Evolutionary conservation across 179 eudicot species (phyloP), one percentile per base, ranked within the genome.

Genomic region (Beta macrorhiza): DNA sequence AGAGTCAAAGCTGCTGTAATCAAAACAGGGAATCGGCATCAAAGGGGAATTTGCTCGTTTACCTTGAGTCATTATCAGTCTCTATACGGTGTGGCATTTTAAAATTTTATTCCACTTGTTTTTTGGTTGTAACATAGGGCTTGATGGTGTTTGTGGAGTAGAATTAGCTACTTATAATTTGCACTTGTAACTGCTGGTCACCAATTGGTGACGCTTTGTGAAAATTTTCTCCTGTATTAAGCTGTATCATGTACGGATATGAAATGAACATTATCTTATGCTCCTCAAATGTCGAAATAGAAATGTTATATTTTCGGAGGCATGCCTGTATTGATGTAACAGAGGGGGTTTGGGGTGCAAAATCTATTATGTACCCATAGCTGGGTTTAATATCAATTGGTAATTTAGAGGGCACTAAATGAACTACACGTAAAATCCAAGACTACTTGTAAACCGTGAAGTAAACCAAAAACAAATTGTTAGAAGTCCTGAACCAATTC

Each of bases 181-280:
- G 76, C 69, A 75, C 72, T 42, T 61, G n/a, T 71, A 78, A 37
- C 57, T 4, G 45, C 22, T 25, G 22, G 13, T 72, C 82, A 58
- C 70, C 70, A 47, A 79, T 62, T 72, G 82, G 70, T 79, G 82
- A 47, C 71, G 72, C 16, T 37, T 76, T 76, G 80, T 51, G 80
- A 72, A 76, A 76, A 51, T 1, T 59, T 59, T 78, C 44, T 57
- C 65, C 44, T 49, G 42, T 51, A 72, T 25, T 22, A 72, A 8
- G 58, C 15, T 72, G 75, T 72, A 51, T 72, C 75, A 49, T 72
- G 58, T 49, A 49, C 59, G 17, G 58, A 52, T 52, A 20, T 17
- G 74, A 45, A 16, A 44, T 69, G 53, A 45, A 69, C 45, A 5
- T 52, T 72, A 4, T 5, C 58, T 2, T 12, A 29, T 65, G 69